A percentile compares a stretch with the other conserved stretches of the same genome.
phyloP scores from a whole-genome alignment of 192 early-diverging fungal genomes.

The Cladochytrium replicatum region DNA sequence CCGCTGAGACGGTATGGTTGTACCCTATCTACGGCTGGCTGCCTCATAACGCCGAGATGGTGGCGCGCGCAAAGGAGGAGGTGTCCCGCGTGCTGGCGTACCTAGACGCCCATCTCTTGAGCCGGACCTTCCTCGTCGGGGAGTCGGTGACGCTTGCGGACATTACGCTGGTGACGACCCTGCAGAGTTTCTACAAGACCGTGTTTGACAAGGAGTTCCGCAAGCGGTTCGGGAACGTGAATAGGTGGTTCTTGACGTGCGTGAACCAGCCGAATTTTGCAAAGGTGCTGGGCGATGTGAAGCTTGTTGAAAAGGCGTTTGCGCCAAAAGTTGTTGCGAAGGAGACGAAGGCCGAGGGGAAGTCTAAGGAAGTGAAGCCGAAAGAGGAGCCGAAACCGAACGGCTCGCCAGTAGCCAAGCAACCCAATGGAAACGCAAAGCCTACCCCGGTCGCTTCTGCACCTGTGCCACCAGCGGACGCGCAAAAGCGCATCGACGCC shows the following conservation, averaged over 20 bases:
- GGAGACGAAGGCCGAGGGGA: too few species aligned
- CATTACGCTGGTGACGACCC: slow-evolving; percentile 46
- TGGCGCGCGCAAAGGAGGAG: slow-evolving; percentile 38
- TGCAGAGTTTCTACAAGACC: slow-evolving; percentile 28
- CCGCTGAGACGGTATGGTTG: slow-evolving; percentile 15
- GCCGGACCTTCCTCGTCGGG: slow-evolving; percentile 79
- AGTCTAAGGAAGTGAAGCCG: too few species aligned
- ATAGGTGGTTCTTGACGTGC: slow-evolving; percentile 74
- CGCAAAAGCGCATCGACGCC: too few species aligned
- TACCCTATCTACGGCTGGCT: slow-evolving; percentile 14
- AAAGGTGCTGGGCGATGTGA: slow-evolving; percentile 51
- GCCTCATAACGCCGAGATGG: not conserved
- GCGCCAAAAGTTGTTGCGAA: too few species aligned
- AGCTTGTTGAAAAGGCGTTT: too few species aligned
- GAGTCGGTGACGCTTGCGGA: slow-evolving; percentile 78
- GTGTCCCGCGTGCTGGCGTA: slow-evolving; percentile 40
- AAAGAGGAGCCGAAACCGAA: too few species aligned
- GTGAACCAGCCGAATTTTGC: slow-evolving; percentile 64
- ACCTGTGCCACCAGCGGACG: too few species aligned
- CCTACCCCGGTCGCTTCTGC: too few species aligned
- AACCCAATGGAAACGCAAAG: too few species aligned
- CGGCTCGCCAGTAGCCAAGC: too few species aligned
- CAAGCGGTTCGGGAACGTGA: slow-evolving; percentile 63
- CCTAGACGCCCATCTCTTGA: slow-evolving; percentile 58
- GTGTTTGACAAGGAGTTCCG: slow-evolving; percentile 59